Evolutionary conservation across 1,284 basidiomycete genomes (phyloP), one percentile per base, ranked within the genome.

Genomic region (Abortiporus biennis): DNA sequence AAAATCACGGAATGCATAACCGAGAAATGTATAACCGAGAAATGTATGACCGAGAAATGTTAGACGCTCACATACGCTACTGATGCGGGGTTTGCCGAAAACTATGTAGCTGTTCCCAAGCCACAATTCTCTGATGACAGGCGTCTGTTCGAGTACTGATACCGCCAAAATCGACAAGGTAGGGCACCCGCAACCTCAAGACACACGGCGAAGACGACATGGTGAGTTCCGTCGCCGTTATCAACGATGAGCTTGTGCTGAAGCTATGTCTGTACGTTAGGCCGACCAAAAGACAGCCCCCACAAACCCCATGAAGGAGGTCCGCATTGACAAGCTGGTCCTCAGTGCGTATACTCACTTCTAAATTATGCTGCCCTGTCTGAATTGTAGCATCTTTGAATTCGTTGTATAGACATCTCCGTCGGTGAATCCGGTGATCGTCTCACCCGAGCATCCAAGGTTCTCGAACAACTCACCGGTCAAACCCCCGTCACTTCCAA

Each of bases 381-480:
- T 33, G 15, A 17, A 2, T 21, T 5, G 32, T 42, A 34, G 37
- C 32, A 32, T 20, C 42, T n/a, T 37, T 19, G 38, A 40, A 20
- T 43, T 33, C 16, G 4, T 45, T 21, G 19, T 41, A 30, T 52
- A 95, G 92, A 99, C 85, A 99, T 99, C 72, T 98, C 93, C 59
- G 96, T 99, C 60, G 95, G 96, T 67, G 95, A 98, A 78, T 97
- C 94, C 58, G 95, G 95, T 75, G 95, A 99, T 83, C 84, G 95
- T 68, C 78, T 99, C 58, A 99, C 96, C 55, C 90, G 96, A 75
- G 95, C 95, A 49, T 93, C 95, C 68, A 99, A 99, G 76, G 95
- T 99, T 55, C 78, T 99, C 61, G 96, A 99, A 74, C 96, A 99
- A 74, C 86, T 99, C 52, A 99, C 95, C 56, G 96, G 95, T 63